Conservation (phyloP, 176 grass and related monocot species). For the Olyra latifolia region DNA sequence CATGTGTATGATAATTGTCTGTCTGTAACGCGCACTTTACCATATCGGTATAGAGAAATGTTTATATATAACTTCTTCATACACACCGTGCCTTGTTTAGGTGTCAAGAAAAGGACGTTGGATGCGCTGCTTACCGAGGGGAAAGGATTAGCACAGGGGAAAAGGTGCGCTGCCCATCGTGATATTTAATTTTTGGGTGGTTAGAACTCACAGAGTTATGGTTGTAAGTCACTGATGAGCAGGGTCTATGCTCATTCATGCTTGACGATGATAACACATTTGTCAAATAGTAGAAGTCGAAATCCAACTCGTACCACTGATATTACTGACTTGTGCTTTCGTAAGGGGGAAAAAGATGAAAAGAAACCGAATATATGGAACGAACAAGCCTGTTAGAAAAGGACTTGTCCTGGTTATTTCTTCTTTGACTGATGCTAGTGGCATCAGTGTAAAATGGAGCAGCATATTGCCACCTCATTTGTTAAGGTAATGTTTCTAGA, state of each 20-base stretch:
- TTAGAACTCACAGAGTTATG: background rate
- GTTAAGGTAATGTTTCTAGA: background rate
- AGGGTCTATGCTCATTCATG: background rate
- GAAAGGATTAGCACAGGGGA: background rate
- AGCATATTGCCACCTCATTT: constrained; percentile 4
- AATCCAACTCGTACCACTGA: too few species aligned
- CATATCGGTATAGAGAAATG: too few species aligned
- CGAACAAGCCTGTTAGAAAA: background rate
- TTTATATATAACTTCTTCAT: too few species aligned
- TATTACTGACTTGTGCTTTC: background rate
- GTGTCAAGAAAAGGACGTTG: background rate
- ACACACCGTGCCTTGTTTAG: too few species aligned
- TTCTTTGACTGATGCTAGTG: background rate
- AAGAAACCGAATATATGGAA: background rate
- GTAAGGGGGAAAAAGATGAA: background rate
- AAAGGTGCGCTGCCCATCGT: background rate
- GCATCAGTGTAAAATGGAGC: background rate
- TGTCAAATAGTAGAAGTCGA: background rate
- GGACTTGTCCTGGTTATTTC: background rate
- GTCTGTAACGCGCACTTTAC: too few species aligned
- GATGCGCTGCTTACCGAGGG: background rate
- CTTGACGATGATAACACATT: background rate
- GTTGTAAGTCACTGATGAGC: background rate
- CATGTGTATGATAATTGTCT: too few species aligned
- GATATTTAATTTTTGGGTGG: background rate